A percentile compares a stretch with the other conserved stretches of the same genome.
phyloP scores from a whole-genome alignment of 1,284 basidiomycete species.

The Ustilago crameri region DNA sequence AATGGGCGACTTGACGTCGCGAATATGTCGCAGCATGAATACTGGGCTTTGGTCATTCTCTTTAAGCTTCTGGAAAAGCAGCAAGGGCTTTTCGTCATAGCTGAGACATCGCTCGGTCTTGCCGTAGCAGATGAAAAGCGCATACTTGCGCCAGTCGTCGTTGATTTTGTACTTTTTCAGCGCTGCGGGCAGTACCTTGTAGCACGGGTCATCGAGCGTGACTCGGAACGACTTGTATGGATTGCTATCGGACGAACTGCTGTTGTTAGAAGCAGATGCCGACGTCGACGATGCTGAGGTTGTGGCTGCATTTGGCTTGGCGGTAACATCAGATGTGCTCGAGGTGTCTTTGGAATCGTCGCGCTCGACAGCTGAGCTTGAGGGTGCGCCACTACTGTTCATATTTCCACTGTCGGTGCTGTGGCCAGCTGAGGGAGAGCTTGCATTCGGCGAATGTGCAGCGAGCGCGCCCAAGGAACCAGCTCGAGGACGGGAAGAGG shows the following conservation, averaged over 20 bases:
- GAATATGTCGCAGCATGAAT: constrained; percentile 98
- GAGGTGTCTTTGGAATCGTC: constrained; percentile 23
- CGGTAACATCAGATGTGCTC: constrained; percentile 4
- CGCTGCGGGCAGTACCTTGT: constrained; percentile 96
- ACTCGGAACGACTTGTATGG: constrained; percentile 70
- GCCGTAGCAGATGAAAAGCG: constrained; percentile 98
- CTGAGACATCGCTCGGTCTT: constrained; percentile 89
- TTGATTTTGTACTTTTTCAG: constrained; percentile 99
- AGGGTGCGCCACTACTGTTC: constrained; percentile 1
- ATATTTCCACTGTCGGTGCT: background rate
- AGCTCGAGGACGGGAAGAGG: constrained; percentile 25
- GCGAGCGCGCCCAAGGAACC: constrained; percentile 20
- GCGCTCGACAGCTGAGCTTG: constrained; percentile 13
- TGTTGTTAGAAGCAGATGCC: constrained; percentile 11
- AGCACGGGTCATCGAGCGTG: constrained; percentile 93
- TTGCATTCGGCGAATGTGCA: constrained; percentile 7
- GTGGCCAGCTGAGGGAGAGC: constrained; percentile 15
- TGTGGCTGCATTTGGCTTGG: constrained; percentile 11
- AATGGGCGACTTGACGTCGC: constrained; percentile 91
- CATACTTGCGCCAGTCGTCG: constrained; percentile 98
- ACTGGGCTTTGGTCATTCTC: constrained; percentile 97
- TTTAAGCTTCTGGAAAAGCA: constrained; percentile 96
- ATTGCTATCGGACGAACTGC: constrained; percentile 53
- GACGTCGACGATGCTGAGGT: constrained; percentile 7
- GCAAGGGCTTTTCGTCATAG: constrained; percentile 96